These are phyloP conservation scores for Pseudocercospora macadamiae DNA, from an alignment of 2,329 filamentous ascomycete species.

Conservation along the genomic window DNA sequence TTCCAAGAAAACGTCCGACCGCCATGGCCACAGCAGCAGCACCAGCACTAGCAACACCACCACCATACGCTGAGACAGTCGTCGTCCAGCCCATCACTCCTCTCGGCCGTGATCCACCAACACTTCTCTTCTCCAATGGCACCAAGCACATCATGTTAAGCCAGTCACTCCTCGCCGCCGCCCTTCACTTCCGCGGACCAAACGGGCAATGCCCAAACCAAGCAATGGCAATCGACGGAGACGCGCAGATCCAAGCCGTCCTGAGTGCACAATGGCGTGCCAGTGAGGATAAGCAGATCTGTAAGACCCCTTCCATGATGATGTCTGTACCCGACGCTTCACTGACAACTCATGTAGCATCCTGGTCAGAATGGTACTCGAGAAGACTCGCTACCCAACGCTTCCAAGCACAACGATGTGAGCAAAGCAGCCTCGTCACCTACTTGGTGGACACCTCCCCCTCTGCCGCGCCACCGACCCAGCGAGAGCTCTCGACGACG, in stretches of 20 bases:
- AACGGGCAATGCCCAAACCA: not conserved
- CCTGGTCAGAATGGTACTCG: not conserved
- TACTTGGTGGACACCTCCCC: not conserved
- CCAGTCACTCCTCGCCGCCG: not conserved
- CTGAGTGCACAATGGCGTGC: not conserved
- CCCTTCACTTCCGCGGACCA: not conserved
- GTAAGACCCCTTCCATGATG: not conserved
- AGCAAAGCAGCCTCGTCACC: not conserved
- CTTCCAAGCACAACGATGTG: not conserved
- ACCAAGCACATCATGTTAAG: not conserved
- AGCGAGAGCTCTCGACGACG: slow-evolving; percentile 1
- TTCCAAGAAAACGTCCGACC: not conserved
- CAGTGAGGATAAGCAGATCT: not conserved
- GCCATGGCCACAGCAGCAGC: not conserved
- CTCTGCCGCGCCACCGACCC: not conserved
- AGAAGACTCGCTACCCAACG: not conserved
- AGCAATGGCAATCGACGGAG: not conserved
- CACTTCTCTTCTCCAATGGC: not conserved
- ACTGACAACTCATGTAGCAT: not conserved
- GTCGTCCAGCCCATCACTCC: not conserved
- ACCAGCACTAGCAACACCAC: not conserved
- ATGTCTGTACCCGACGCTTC: not conserved
- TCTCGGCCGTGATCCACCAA: not conserved
- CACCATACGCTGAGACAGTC: not conserved
- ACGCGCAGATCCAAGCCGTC: not conserved